phyloP scores from a whole-genome alignment of 1,139 yeast species.

The Yamadazyma atmosphaerica region DNA sequence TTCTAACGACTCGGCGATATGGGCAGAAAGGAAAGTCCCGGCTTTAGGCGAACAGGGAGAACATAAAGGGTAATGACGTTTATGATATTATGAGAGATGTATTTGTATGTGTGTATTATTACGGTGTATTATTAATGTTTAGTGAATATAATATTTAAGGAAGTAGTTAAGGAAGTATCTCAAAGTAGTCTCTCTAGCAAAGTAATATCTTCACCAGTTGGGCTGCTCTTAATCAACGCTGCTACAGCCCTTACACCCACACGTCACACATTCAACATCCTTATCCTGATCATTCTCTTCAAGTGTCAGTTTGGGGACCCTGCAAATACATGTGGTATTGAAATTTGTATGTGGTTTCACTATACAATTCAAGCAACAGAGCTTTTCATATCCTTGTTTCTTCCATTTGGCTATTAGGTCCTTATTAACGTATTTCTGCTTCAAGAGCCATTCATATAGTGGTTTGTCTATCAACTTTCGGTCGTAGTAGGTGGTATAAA shows the following conservation, averaged over 20 bases:
- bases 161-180: too few species aligned
- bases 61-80: too few species aligned
- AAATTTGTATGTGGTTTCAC: conserved; percentile 63
- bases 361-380: conserved; percentile 84
- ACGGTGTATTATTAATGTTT: conserved; percentile 7
- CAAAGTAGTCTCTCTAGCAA: too few species aligned
- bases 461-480: conserved; percentile 65
- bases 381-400: conserved; percentile 82
- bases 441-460: conserved; percentile 75
- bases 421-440: conserved; percentile 66
- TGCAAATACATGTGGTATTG: conserved; percentile 74
- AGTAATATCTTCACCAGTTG: too few species aligned
- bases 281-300: conserved; percentile 36
- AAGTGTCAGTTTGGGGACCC: conserved; percentile 70
- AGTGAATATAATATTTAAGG: not conserved
- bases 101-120: not conserved
- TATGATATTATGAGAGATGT: not conserved
- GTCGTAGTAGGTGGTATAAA: conserved; percentile 72
- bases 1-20: not conserved
- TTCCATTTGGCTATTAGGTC: conserved; percentile 88
- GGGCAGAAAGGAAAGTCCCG: too few species aligned
- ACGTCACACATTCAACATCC: conserved; percentile 67
- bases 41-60: too few species aligned
- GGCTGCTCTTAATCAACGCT: conserved; percentile 70
- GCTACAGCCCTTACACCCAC: conserved; percentile 91